phyloP scores from a whole-genome alignment of 768 basidiomycete genomes.

The Mycena filopes region DNA sequence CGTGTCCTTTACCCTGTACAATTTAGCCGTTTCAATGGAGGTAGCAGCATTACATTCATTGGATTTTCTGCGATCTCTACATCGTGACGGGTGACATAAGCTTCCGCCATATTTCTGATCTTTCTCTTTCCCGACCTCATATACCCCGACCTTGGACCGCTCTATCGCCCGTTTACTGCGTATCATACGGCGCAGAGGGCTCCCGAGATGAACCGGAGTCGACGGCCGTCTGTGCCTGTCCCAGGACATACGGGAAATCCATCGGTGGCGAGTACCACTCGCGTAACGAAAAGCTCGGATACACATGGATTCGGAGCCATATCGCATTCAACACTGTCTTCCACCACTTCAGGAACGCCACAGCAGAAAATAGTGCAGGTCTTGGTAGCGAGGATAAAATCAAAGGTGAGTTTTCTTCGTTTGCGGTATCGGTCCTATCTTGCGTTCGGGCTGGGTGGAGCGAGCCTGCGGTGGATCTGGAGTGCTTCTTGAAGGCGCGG shows the following conservation, averaged over 20 bases:
- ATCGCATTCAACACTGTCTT: slow-evolving; percentile 46
- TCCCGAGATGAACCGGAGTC: slow-evolving; percentile 18
- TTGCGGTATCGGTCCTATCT: neutral
- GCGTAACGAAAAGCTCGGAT: slow-evolving; percentile 72
- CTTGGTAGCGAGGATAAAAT: slow-evolving; percentile 82
- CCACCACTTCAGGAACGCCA: slow-evolving; percentile 59
- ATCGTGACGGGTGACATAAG: slow-evolving; percentile 6
- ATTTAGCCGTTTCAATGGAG: no score
- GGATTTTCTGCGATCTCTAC: no score
- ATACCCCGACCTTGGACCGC: slow-evolving; percentile 45
- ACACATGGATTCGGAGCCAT: slow-evolving; percentile 53
- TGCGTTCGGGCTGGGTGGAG: no score
- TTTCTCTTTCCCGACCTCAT: neutral
- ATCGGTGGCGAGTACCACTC: slow-evolving; percentile 43
- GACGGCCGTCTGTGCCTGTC: slow-evolving; percentile 29
- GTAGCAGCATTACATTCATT: no score
- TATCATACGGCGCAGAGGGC: neutral
- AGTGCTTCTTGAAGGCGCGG: neutral
- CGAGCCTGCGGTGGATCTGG: neutral
- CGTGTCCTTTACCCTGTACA: no score
- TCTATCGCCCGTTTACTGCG: slow-evolving; percentile 1
- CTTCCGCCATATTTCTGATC: neutral
- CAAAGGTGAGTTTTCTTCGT: slow-evolving; percentile 65
- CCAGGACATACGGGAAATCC: slow-evolving; percentile 13
- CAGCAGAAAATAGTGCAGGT: slow-evolving; percentile 87